Evolutionary conservation across 441 rosid species (phyloP), one percentile per base, ranked within the genome.

Genomic region (Brassica balearica): DNA sequence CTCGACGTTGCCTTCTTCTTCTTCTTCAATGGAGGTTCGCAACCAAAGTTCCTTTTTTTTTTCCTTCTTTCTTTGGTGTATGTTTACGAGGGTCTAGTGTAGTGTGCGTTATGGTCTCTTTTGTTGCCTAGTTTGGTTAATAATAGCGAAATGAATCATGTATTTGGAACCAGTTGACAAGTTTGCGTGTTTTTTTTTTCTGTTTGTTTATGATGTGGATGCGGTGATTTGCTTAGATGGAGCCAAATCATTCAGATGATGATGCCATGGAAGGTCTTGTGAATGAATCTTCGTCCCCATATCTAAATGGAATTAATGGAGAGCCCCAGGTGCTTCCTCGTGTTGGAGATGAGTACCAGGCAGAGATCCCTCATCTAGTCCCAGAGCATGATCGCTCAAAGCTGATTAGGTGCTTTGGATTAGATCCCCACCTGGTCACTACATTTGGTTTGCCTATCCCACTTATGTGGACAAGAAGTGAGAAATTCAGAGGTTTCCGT

Each of bases 271-370:
- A 80, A 78, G 73, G 64, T 65, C 27, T 25, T 25, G 27, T 25
- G 27, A 25, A 25, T 25, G 27, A 25, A 25, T 25, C 27, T 25
- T 74, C 85, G 65, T 72, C 88, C 59, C 73, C 82, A 17, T 79
- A 76, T 73, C 76, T 29, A 8, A 20, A 46, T 78, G 87, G 84
- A 41, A 43, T 80, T 66, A 56, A 76, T 69, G 87, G 86, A 67
- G 84, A 89, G 17, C 88, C 84, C 20, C 71, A 60, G 64, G 12
- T 81, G 34, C 62, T 78, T 68, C 91, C 89, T 8, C 86, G 81
- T 71, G 88, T 89, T 74, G 93, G 93, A 72, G 83, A 80, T 75
- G 68, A 84, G 60, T 88, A 80, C 80, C 91, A 89, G 71, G 90
- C 85, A 29, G 85, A 83, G 71, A 77, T 89, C 61, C 88, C 89